Percentiles rank a stretch among this genome's conserved stretches.
Conservation (phyloP, 2,329 filamentous ascomycete species). For the Knufia fluminis region DNA sequence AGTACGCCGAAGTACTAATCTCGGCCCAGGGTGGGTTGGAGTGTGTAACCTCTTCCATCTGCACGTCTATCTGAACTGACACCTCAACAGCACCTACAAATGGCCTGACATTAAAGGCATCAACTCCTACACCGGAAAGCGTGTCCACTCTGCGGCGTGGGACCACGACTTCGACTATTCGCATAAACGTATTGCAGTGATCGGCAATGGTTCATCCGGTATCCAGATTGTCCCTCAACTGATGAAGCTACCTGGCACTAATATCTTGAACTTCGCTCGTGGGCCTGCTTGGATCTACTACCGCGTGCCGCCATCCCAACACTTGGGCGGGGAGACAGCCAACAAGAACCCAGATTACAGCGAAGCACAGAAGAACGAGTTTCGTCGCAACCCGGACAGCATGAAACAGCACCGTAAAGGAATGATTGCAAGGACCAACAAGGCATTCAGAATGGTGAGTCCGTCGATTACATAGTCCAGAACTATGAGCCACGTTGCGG, state of each 20-base stretch:
- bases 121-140: constrained; percentile 22
- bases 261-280: constrained; percentile 13
- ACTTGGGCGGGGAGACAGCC: too few species aligned
- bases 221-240: constrained; percentile 29
- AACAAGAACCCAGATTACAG: too few species aligned
- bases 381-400: too few species aligned
- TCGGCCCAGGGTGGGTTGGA: constrained; percentile 20
- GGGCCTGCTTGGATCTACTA: constrained; percentile 19
- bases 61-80: too few species aligned
- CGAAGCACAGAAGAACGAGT: too few species aligned
- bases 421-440: too few species aligned
- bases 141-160: constrained; percentile 24
- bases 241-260: constrained; percentile 24
- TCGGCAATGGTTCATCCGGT: constrained; percentile 22
- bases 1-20: constrained; percentile 31
- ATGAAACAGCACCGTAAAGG: too few species aligned
- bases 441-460: too few species aligned
- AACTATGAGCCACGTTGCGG: too few species aligned
- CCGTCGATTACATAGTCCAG: too few species aligned
- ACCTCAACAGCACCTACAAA: constrained; percentile 18
- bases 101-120: constrained; percentile 26
- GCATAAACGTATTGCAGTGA: constrained; percentile 21
- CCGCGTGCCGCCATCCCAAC: too few species aligned
- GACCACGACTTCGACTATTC: constrained; percentile 21
- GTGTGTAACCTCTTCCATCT: too few species aligned